Evolutionary conservation across 2,329 filamentous ascomycete genomes (phyloP), one percentile per base, ranked within the genome.

Genomic region (Aaosphaeria pasadenensis): DNA sequence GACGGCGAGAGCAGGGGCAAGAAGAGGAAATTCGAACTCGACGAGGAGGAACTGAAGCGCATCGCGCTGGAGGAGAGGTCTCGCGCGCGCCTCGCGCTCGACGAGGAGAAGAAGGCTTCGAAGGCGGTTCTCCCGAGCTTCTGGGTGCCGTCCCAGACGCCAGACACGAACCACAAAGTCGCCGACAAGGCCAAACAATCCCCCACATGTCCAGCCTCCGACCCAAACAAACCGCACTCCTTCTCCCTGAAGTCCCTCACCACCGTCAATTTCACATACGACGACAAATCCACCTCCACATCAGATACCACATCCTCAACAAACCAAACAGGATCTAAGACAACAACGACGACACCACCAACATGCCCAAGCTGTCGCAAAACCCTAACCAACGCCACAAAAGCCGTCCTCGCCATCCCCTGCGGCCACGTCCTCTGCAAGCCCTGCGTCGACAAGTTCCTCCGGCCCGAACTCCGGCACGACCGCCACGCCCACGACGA

Each of bases 361-460:
- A 79, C 87, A 43, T 99, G 92, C 69, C 94, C 94, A 0, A 86
- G 87, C 41, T 99, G 92, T 72, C 84, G 87, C 56, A 96, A 95
- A 71, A 79, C 76, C 1, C 77, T 97, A 9, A 87, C 83, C 42
- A 97, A 97, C 65, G 81, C 88, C 3, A 88, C 88, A 4, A 89
- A 87, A 64, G 89, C 91, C 1, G 83, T 91, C 67, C 76, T 96
- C 44, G 85, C 89, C 2, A 91, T 89, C 66, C 88, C 89, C 0
- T 99, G 92, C 62, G 92, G 92, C 0, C 92, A 99, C 66, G 91
- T 97, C 1, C 72, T 96, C 24, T 99, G 92, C 71, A 86, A 88
- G 60, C 86, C 81, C 36, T 96, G 92, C 63, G 86, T 91, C 11
- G 81, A 85, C 46, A 88, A 91, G 63, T 95, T 97, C 69, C 86